Evolutionary conservation across 768 basidiomycete species (phyloP).

Genomic region (Russula dissimulans): DNA sequence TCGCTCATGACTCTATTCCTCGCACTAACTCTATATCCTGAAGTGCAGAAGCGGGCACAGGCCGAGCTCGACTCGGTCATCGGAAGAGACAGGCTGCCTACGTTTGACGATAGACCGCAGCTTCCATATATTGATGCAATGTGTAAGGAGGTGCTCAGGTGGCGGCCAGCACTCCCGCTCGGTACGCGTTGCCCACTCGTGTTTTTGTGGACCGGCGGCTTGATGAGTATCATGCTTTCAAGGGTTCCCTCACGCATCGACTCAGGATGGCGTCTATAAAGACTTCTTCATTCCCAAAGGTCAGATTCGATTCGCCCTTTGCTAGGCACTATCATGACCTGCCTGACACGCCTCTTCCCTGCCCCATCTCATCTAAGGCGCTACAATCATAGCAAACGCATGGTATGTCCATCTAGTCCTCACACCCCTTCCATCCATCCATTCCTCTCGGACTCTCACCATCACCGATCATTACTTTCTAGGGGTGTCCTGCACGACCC

Average conservation of each 20-base stretch:
- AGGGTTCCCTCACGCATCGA: slow-evolving; percentile 20
- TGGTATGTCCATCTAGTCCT: slow-evolving; percentile 15
- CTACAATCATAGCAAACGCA: slow-evolving; percentile 21
- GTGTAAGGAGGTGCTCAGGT: slow-evolving; percentile 23
- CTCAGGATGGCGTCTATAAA: slow-evolving; percentile 22
- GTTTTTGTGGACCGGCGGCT: no score
- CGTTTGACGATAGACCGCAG: slow-evolving; percentile 20
- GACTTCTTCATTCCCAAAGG: slow-evolving; percentile 25
- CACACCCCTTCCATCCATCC: no score
- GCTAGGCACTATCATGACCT: not conserved
- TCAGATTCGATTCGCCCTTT: not conserved
- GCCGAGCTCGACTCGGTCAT: slow-evolving; percentile 24
- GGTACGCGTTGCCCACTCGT: not conserved
- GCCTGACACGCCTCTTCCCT: not conserved
- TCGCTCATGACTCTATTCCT: slow-evolving; percentile 2
- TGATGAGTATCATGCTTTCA: not conserved
- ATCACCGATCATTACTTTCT: not conserved
- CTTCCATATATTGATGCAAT: slow-evolving; percentile 22
- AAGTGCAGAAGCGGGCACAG: slow-evolving; percentile 17
- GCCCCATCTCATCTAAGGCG: not conserved
- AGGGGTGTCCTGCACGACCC: slow-evolving; percentile 22
- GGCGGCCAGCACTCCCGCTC: slow-evolving; percentile 7
- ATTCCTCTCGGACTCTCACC: no score
- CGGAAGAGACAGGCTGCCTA: slow-evolving; percentile 23
- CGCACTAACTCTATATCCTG: slow-evolving; percentile 1